These are phyloP conservation scores for Bruguiera parviflora DNA, from an alignment of 345 rosid genomes.

Conservation along the genomic window DNA sequence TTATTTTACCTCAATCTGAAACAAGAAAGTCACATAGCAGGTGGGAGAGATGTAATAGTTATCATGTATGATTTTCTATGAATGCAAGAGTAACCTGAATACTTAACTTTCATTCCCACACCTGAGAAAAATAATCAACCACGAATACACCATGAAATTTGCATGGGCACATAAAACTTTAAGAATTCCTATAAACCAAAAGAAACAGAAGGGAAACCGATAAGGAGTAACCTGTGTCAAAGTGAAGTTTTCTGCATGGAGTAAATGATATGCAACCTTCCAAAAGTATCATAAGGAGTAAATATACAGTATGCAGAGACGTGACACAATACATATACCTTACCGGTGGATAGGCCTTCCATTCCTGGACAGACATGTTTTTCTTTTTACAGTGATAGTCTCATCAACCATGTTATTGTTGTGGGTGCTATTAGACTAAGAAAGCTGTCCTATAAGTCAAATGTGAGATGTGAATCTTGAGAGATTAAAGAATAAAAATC, in stretches of 20 bases:
- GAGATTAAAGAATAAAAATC: neutral
- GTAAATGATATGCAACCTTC: neutral
- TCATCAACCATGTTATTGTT: conserved; percentile 1
- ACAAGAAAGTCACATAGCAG: neutral
- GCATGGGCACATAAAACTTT: neutral
- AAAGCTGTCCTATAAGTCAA: conserved; percentile 8
- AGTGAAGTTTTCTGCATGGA: too few relatives aligned
- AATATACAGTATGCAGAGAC: neutral
- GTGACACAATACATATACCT: neutral
- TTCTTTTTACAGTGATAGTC: neutral
- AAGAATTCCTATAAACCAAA: conserved; percentile 3
- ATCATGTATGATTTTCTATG: neutral
- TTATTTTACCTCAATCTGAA: neutral
- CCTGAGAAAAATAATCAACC: neutral
- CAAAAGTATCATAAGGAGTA: neutral
- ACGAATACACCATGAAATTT: neutral
- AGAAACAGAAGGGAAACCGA: conserved; percentile 3
- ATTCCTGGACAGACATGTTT: neutral
- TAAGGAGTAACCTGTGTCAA: neutral
- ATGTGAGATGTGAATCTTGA: conserved; percentile 3
- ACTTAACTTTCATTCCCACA: neutral
- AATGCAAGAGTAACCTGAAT: neutral
- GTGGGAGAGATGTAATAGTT: neutral
- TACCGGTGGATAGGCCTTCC: neutral
- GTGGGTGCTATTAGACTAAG: neutral